Conservation (phyloP, 2,329 filamentous ascomycete genomes). For the Fusarium denticulatum region DNA sequence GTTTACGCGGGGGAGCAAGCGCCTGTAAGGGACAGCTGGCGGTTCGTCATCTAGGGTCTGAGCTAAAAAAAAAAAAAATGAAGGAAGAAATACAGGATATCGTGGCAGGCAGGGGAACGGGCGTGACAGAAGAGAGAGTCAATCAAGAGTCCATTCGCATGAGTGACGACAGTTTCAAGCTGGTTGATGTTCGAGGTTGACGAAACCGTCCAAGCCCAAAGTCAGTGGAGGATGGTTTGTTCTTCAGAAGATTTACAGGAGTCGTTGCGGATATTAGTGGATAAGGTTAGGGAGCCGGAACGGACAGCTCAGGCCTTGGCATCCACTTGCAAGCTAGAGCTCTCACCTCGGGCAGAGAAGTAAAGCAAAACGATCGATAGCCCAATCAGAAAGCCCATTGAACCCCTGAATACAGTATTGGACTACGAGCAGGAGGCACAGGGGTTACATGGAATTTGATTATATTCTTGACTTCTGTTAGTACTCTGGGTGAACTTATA, state of each 20-base stretch:
- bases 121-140: not conserved
- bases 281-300: constrained; percentile 8
- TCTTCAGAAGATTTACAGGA: constrained; percentile 33
- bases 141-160: constrained; percentile 32
- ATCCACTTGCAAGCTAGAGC: not conserved
- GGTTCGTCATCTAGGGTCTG: constrained; percentile 52
- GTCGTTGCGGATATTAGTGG: constrained; percentile 35
- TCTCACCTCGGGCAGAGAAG: constrained; percentile 3
- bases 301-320: constrained; percentile 10
- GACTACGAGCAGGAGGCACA: not conserved
- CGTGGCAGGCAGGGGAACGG: not conserved
- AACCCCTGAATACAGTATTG: constrained; percentile 15
- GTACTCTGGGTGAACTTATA: not conserved
- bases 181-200: constrained; percentile 24
- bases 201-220: constrained; percentile 11
- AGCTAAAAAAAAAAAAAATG: not conserved
- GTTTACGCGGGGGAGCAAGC: constrained; percentile 49
- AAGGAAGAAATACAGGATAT: constrained; percentile 16
- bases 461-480: not conserved
- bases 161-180: constrained; percentile 13
- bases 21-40: constrained; percentile 44
- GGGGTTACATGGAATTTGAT: not conserved
- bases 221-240: not conserved
- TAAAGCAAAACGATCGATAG: not conserved
- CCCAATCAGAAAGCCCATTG: constrained; percentile 15